These are phyloP conservation scores for Aquilaria malaccensis DNA, from an alignment of 345 rosid genomes.

Conservation along the genomic window DNA sequence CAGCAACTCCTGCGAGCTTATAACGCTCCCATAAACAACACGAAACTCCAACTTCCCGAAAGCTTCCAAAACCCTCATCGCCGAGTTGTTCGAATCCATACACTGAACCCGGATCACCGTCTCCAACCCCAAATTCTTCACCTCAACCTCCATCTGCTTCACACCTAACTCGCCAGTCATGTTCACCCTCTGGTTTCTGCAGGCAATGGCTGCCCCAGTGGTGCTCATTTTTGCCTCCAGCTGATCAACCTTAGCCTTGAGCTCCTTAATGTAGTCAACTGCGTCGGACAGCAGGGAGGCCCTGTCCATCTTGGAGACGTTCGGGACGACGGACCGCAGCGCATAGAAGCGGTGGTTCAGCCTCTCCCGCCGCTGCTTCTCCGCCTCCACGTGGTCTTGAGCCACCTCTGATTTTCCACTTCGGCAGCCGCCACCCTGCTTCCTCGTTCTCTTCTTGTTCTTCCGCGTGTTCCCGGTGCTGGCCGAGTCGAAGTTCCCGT, in stretches of 20 bases:
- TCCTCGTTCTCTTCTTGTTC: conserved; percentile 29
- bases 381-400: conserved; percentile 68
- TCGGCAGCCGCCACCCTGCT: conserved; percentile 9
- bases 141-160: conserved; percentile 30
- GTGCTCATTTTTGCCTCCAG: conserved; percentile 31
- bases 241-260: conserved; percentile 38
- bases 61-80: conserved; percentile 40
- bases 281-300: conserved; percentile 76
- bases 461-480: conserved; percentile 2
- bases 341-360: conserved; percentile 73
- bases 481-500: conserved; percentile 13
- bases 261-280: conserved; percentile 61
- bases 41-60: conserved; percentile 37
- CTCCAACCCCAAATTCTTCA: conserved; percentile 46
- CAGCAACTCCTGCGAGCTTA: conserved; percentile 32
- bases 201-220: neutral
- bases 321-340: conserved; percentile 79
- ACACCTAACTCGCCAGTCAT: neutral
- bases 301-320: conserved; percentile 88
- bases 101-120: conserved; percentile 39
- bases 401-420: conserved; percentile 31
- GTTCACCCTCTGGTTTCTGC: neutral
- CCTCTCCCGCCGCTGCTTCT: conserved; percentile 76
- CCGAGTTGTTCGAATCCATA: conserved; percentile 34
- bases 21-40: conserved; percentile 41